Evolutionary conservation across 192 early-diverging fungal genomes (phyloP).

Genomic region (Oehlia diaphana): DNA sequence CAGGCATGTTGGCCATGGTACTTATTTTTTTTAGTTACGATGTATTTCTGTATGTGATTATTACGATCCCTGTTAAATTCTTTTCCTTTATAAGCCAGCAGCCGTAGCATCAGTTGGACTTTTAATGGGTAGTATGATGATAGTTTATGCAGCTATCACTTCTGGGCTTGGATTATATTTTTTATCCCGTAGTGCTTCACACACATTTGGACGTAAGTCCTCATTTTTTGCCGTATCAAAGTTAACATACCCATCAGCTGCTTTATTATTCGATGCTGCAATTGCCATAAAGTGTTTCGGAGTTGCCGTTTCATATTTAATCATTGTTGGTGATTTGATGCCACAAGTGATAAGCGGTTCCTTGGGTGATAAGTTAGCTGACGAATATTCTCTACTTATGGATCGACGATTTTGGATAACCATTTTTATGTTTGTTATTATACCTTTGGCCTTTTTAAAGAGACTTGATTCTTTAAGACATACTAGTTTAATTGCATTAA

Average conservation of each 20-base stretch:
- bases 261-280: conserved; percentile 89
- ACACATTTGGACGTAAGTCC: conserved; percentile 71
- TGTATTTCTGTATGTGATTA: not conserved
- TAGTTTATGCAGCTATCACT: conserved; percentile 71
- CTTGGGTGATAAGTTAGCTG: conserved; percentile 30
- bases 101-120: conserved; percentile 87
- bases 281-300: conserved; percentile 99
- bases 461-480: conserved; percentile 88
- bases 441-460: conserved; percentile 79
- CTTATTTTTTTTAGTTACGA: not conserved
- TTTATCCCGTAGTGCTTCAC: conserved; percentile 73
- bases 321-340: conserved; percentile 95
- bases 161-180: conserved; percentile 87
- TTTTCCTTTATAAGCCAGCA: conserved; percentile 59
- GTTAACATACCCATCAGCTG: conserved; percentile 88
- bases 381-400: conserved; percentile 45
- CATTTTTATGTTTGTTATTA: conserved; percentile 65
- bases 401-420: conserved; percentile 86
- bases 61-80: not conserved
- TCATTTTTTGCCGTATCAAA: conserved; percentile 91
- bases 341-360: conserved; percentile 60
- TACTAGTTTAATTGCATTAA: conserved; percentile 84
- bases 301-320: conserved; percentile 90
- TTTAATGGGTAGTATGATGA: conserved; percentile 75
- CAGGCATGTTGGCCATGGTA: conserved; percentile 97